Evolutionary conservation across 2,329 filamentous ascomycete species (phyloP).

Genomic region (Aspergillus floridensis): DNA sequence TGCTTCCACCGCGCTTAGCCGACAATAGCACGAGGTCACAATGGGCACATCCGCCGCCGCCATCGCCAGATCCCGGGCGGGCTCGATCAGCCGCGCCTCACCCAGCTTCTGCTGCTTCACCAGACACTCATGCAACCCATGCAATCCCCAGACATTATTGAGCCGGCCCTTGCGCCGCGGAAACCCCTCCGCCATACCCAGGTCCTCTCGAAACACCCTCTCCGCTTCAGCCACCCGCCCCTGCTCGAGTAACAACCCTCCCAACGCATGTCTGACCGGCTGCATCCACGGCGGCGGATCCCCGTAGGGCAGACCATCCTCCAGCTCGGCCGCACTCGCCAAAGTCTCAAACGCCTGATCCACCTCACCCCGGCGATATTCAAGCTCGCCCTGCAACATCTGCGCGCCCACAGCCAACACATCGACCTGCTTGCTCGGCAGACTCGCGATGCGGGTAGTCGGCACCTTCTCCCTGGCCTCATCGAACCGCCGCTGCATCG

Average conservation of each 20-base stretch:
- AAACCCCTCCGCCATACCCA: constrained; percentile 56
- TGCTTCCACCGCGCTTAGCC: neutral
- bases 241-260: constrained; percentile 66
- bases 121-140: constrained; percentile 4
- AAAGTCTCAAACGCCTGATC: constrained; percentile 59
- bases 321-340: constrained; percentile 54
- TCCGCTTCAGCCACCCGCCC: constrained; percentile 55
- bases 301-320: constrained; percentile 64
- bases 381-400: constrained; percentile 71
- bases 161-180: constrained; percentile 55
- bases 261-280: constrained; percentile 66
- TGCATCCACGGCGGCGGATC: constrained; percentile 80
- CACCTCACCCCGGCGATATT: constrained; percentile 62
- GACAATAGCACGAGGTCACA: constrained; percentile 2
- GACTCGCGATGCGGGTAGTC: constrained; percentile 60
- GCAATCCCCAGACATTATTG: constrained; percentile 2
- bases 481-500: constrained; percentile 52
- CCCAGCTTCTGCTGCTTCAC: neutral
- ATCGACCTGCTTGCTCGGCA: constrained; percentile 57
- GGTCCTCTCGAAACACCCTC: constrained; percentile 58
- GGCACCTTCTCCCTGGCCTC: constrained; percentile 54
- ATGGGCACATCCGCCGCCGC: constrained; percentile 1
- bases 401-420: constrained; percentile 60
- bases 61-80: neutral
- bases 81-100: constrained; percentile 2